phyloP scores from a whole-genome alignment of 805 yeast genomes.

The Lachancea thermotolerans region DNA sequence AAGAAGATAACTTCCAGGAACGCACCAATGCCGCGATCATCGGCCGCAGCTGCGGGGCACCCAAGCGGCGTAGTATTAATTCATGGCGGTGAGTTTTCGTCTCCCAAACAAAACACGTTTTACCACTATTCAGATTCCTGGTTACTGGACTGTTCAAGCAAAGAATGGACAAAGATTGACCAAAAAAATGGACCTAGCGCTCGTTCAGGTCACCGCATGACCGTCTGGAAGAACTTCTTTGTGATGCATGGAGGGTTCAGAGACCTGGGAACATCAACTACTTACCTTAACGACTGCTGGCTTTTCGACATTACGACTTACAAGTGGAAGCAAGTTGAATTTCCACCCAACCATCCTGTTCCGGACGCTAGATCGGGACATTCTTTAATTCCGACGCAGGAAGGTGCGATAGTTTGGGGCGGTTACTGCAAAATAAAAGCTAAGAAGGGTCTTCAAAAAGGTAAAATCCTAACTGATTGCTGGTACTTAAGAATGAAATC shows the following conservation, averaged over 20 bases:
- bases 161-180: conserved; percentile 89
- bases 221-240: conserved; percentile 86
- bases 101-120: conserved; percentile 92
- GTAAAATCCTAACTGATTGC: conserved; percentile 78
- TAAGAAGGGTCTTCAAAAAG: conserved; percentile 79
- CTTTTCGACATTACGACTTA: conserved; percentile 81
- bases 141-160: conserved; percentile 76
- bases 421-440: conserved; percentile 94
- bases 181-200: conserved; percentile 70
- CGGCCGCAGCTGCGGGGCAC: conserved; percentile 90
- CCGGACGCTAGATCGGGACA: conserved; percentile 96
- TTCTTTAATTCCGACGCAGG: conserved; percentile 68
- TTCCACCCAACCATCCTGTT: conserved; percentile 68
- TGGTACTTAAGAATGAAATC: conserved; percentile 86
- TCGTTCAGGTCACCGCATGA: conserved; percentile 87
- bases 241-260: conserved; percentile 88
- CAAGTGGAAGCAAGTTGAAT: conserved; percentile 86
- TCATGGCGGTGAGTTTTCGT: conserved; percentile 96
- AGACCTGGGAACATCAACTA: conserved; percentile 77
- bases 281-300: conserved; percentile 85
- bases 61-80: conserved; percentile 79
- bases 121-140: conserved; percentile 96
- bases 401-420: conserved; percentile 84
- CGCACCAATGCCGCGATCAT: conserved; percentile 86
- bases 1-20: conserved; percentile 71